phyloP scores from a whole-genome alignment of 768 basidiomycete genomes.

The Lactifluus pinguis region DNA sequence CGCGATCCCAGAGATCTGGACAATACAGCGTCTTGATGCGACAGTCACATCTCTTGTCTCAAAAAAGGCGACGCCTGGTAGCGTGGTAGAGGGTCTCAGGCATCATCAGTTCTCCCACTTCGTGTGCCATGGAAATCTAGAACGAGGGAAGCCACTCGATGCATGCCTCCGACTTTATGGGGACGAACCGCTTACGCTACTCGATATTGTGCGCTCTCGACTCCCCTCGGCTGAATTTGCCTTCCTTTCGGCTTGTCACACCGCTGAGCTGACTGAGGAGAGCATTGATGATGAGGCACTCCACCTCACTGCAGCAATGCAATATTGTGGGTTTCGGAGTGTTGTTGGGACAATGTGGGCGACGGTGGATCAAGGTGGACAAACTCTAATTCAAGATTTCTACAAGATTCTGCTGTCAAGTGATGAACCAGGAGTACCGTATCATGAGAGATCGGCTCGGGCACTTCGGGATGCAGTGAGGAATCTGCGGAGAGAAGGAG shows the following conservation, averaged over 20 bases:
- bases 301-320: slow-evolving; percentile 12
- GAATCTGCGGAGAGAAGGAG: neutral
- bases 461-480: neutral
- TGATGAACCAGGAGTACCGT: neutral
- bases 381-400: neutral
- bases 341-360: slow-evolving; percentile 14
- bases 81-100: neutral
- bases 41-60: neutral
- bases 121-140: slow-evolving; percentile 6
- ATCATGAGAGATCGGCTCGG: neutral
- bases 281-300: slow-evolving; percentile 8
- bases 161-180: neutral
- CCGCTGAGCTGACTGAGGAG: neutral
- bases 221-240: slow-evolving; percentile 7
- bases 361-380: slow-evolving; percentile 8
- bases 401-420: neutral
- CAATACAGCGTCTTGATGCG: neutral
- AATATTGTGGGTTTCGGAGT: slow-evolving; percentile 13
- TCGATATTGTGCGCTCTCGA: neutral
- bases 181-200: neutral
- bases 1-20: neutral
- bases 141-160: neutral
- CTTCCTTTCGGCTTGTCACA: slow-evolving; percentile 15
- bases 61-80: neutral
- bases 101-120: neutral